A percentile compares a stretch with the other conserved stretches of the same genome.
These are phyloP conservation scores for Phytopythium ostracodes DNA, from an alignment of 352 stramenopile species.

Conservation along the genomic window DNA sequence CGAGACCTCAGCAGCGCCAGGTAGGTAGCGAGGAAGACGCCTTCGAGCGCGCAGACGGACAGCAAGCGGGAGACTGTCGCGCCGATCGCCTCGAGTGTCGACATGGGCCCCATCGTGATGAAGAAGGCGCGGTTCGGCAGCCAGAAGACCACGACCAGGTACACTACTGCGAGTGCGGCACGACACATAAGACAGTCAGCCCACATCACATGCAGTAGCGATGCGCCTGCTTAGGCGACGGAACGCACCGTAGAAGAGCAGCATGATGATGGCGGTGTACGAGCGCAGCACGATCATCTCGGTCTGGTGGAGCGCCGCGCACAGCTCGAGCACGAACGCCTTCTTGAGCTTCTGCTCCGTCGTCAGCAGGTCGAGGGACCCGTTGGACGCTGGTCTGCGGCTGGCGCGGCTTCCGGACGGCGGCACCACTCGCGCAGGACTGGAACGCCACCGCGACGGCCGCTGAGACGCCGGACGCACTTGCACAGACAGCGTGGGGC, in stretches of 20 bases:
- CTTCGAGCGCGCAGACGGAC: slow-evolving; percentile 12
- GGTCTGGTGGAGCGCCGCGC: slow-evolving; percentile 17
- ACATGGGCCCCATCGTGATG: slow-evolving; percentile 17
- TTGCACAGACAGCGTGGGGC: neutral
- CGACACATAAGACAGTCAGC: neutral
- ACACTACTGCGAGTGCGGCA: slow-evolving; percentile 8
- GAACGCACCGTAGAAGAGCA: slow-evolving; percentile 24
- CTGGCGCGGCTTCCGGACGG: neutral
- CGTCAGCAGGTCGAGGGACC: slow-evolving; percentile 16
- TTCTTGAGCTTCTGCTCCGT: slow-evolving; percentile 7
- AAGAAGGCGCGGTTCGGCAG: slow-evolving; percentile 22
- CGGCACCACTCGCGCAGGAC: neutral
- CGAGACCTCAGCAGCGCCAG: slow-evolving; percentile 10
- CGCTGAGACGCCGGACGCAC: neutral
- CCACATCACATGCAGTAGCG: too few relatives aligned
- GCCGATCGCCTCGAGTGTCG: slow-evolving; percentile 8
- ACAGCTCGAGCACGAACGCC: slow-evolving; percentile 12
- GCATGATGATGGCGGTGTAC: slow-evolving; percentile 25
- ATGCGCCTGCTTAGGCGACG: neutral
- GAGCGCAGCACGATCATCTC: slow-evolving; percentile 31
- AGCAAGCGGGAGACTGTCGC: slow-evolving; percentile 10
- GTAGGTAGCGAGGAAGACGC: slow-evolving; percentile 15
- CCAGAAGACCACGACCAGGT: slow-evolving; percentile 16
- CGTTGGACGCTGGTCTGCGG: slow-evolving; percentile 2
- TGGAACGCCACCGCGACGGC: neutral